Evolutionary conservation across 306 rosid species (phyloP).

Genomic region (Trifolium subterraneum): DNA sequence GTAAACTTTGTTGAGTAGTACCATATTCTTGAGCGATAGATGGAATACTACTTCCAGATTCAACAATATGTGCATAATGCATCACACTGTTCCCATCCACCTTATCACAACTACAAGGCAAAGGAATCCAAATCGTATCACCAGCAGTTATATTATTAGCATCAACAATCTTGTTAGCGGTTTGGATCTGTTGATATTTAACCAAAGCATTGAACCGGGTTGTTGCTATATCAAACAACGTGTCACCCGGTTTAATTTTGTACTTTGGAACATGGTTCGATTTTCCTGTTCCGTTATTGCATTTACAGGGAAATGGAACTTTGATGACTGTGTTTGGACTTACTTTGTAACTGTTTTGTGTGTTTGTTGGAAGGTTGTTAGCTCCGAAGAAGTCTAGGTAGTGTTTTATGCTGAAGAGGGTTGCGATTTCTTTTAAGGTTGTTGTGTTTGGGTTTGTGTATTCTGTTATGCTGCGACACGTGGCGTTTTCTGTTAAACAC

Average conservation of each 20-base stretch:
- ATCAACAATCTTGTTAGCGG: slow-evolving; percentile 38
- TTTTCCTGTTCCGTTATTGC: slow-evolving; percentile 57
- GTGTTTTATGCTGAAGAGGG: slow-evolving; percentile 71
- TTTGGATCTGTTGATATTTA: slow-evolving; percentile 49
- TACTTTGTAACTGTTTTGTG: not conserved
- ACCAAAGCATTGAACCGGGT: slow-evolving; percentile 48
- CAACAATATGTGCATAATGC: slow-evolving; percentile 69
- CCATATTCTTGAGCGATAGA: slow-evolving; percentile 54
- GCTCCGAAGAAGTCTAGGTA: slow-evolving; percentile 61
- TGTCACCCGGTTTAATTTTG: slow-evolving; percentile 49
- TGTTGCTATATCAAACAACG: slow-evolving; percentile 56
- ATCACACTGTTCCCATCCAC: slow-evolving; percentile 56
- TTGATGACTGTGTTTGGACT: slow-evolving; percentile 17
- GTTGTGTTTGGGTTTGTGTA: slow-evolving; percentile 56
- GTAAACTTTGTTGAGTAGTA: slow-evolving; percentile 48
- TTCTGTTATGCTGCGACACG: slow-evolving; percentile 56
- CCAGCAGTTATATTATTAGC: slow-evolving; percentile 40
- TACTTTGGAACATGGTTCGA: slow-evolving; percentile 55
- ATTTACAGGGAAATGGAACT: slow-evolving; percentile 57
- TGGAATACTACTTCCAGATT: not conserved
- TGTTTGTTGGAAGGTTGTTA: slow-evolving; percentile 49
- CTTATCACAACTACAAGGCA: slow-evolving; percentile 91
- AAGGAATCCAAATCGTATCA: slow-evolving; percentile 61
- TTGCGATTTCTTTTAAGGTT: slow-evolving; percentile 47
- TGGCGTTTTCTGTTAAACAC: slow-evolving; percentile 40